Evolutionary conservation across 805 yeast genomes (phyloP).

Genomic region (Saccharomycopsis sp.): DNA sequence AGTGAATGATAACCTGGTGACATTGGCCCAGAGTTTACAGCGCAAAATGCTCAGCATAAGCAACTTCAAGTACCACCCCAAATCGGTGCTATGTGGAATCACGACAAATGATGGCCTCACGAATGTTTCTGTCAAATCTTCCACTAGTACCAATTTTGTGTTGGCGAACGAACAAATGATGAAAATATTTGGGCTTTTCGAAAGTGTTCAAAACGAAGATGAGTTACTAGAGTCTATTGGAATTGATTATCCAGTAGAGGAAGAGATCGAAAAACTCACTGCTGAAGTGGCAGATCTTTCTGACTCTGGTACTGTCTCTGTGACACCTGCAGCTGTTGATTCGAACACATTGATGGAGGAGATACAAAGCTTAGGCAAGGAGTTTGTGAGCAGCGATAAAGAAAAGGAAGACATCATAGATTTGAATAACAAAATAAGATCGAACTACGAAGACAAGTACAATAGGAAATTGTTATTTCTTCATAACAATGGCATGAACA

Average conservation of each 20-base stretch:
- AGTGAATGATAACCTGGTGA: neutral
- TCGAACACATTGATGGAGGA: neutral
- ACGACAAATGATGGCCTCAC: constrained; percentile 16
- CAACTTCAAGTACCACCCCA: constrained; percentile 17
- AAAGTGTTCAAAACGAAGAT: neutral
- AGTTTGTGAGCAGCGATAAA: constrained; percentile 3
- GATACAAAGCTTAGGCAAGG: constrained; percentile 6
- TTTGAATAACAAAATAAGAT: constrained; percentile 4
- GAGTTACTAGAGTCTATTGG: neutral
- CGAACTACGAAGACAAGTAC: constrained; percentile 4
- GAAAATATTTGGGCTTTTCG: constrained; percentile 15
- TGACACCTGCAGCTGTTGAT: neutral
- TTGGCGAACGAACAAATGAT: constrained; percentile 15
- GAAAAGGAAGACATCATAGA: constrained; percentile 3
- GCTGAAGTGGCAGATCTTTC: neutral
- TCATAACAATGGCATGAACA: neutral
- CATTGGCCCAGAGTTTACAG: neutral
- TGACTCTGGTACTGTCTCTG: neutral
- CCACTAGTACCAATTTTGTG: constrained; percentile 17
- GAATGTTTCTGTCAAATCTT: constrained; percentile 15
- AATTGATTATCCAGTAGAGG: constrained; percentile 4
- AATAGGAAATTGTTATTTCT: constrained; percentile 1
- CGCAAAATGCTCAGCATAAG: neutral
- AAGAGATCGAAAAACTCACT: neutral
- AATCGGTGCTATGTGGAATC: constrained; percentile 16